Base-by-base conservation (phyloP, 176 grass and related monocot genomes). In the Zizania latifolia region DNA sequence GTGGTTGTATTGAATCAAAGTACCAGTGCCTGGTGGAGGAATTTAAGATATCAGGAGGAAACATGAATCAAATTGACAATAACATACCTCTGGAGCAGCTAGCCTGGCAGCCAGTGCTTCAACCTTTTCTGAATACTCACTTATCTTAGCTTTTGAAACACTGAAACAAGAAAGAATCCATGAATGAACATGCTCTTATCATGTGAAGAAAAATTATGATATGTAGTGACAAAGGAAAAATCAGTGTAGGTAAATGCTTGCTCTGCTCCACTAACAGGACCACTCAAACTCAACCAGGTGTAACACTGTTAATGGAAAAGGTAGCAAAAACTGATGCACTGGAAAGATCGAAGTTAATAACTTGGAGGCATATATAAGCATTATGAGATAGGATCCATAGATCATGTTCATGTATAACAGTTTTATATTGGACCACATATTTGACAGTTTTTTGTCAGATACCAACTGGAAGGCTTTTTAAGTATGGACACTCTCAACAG, bases 81-180 rank as follows among this genome's bases (percentile, higher is more conserved):
- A 44, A 77, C 66, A 21, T 87, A 82, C 85, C 85, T 27, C 48
- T 78, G 38, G 35, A 87, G 38, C 73, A 72, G 85, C 84, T 16
- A 99, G 68, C 37, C 80, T 88, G 51, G 79, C 50, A 88, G 89
- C 95, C 35, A 99, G 81, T 27, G 86, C 84, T 94, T 99, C 89
- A 77, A 99, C 92, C 72, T 89, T 91, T 79, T 99, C 86, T 38
- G 84, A 99, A 77, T 94, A 99, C 33, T 99, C 89, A 68, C 80
- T 84, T 83, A 94, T 58, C 59, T 99, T 99, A 77, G 91, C 84
- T 84, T 99, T 99, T 54, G 84, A 87, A 60, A 99, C 46, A 58
- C 89, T 94, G 76, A 64, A 74, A 70, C 38, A 71, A 28, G 36
- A 83, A 57, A 13, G 28, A 51, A 62, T 7, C 23, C 28, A 71